These are phyloP conservation scores for Starmera pachycereana DNA, from an alignment of 805 yeast species.

Conservation along the genomic window DNA sequence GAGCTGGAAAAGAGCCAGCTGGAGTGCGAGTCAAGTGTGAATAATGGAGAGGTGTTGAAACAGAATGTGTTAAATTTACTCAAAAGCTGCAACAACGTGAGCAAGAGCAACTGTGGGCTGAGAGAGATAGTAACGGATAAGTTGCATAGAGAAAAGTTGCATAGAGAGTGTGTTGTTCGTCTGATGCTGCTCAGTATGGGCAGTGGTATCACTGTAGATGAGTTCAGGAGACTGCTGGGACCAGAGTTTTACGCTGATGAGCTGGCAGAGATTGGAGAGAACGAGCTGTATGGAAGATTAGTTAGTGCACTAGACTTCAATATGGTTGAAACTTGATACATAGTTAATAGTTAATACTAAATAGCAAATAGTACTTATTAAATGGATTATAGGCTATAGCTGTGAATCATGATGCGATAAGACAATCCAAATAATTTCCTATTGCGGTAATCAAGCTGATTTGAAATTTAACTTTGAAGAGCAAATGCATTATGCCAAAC, in stretches of 20 bases:
- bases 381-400: no score
- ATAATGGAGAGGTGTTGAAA: slow-evolving; percentile 7
- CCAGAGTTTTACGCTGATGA: slow-evolving; percentile 2
- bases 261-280: no score
- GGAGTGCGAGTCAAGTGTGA: slow-evolving; percentile 3
- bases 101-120: slow-evolving; percentile 16
- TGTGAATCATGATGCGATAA: no score
- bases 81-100: slow-evolving; percentile 13
- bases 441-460: no score
- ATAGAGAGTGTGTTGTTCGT: slow-evolving; percentile 15
- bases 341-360: no score
- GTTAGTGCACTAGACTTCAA: no score
- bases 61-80: slow-evolving; percentile 12
- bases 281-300: no score
- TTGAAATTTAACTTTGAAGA: no score
- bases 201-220: slow-evolving; percentile 5
- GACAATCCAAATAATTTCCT: no score
- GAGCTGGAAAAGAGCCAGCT: slow-evolving; percentile 11
- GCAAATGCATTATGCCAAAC: no score
- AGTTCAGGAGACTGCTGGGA: slow-evolving; percentile 15
- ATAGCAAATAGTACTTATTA: no score
- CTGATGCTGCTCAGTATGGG: slow-evolving; percentile 12
- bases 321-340: no score
- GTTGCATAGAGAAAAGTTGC: slow-evolving; percentile 11
- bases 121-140: slow-evolving; percentile 13